phyloP scores from a whole-genome alignment of 164 flowering plant genomes.

The Tinospora cordifolia region DNA sequence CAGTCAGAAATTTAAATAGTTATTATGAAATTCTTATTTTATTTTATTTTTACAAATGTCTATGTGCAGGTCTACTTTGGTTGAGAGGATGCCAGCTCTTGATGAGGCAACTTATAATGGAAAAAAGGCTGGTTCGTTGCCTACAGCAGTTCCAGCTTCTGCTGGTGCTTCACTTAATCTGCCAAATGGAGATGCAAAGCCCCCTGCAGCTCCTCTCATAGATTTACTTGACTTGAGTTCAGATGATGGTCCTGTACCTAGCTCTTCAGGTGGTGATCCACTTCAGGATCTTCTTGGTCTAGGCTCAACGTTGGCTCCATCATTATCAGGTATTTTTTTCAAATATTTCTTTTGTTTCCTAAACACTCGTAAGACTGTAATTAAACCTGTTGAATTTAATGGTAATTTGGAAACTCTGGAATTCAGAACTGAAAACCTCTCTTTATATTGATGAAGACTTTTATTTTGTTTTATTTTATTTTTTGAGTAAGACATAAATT shows the following conservation, averaged over 20 bases:
- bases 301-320: conserved; percentile 46
- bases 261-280: conserved; percentile 74
- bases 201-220: conserved; percentile 67
- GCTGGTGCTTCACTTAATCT: conserved; percentile 49
- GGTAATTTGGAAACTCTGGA: background rate
- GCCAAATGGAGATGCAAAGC: conserved; percentile 83
- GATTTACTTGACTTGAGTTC: conserved; percentile 88
- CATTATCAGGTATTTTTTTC: conserved; percentile 47
- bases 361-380: background rate
- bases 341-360: background rate
- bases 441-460: background rate
- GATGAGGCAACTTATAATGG: conserved; percentile 86
- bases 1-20: background rate
- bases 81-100: conserved; percentile 96
- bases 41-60: background rate
- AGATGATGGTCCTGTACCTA: conserved; percentile 70
- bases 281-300: conserved; percentile 90
- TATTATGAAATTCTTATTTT: background rate
- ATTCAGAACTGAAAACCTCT: background rate
- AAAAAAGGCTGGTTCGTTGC: conserved; percentile 67
- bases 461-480: background rate
- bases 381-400: background rate
- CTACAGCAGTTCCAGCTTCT: conserved; percentile 47
- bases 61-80: conserved; percentile 57
- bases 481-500: no score